Percentiles rank a stretch among this genome's conserved stretches.
Conservation (phyloP, 768 basidiomycete species). For the Leccinum barrowsii region DNA sequence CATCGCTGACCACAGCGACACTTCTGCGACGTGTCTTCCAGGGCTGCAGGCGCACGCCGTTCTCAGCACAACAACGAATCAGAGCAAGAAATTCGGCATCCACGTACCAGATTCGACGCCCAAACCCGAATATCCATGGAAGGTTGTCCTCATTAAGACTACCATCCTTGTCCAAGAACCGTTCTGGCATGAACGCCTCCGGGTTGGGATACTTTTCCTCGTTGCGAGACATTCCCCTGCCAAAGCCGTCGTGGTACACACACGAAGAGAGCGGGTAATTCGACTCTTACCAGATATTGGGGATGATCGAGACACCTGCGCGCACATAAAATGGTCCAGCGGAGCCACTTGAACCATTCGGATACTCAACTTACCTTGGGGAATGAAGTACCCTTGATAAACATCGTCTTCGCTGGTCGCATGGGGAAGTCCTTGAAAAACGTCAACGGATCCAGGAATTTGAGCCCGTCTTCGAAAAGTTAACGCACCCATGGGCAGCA, state of each 20-base stretch:
- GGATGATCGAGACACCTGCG: neutral
- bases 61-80: neutral
- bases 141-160: neutral
- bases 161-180: neutral
- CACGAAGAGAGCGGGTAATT: neutral
- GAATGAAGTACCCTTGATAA: neutral
- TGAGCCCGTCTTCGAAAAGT: neutral
- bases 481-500: neutral
- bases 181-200: neutral
- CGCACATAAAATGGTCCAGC: neutral
- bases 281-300: neutral
- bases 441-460: neutral
- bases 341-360: neutral
- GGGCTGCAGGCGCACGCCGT: neutral
- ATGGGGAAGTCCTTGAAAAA: neutral
- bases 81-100: neutral
- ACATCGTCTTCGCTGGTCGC: neutral
- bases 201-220: neutral
- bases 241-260: neutral
- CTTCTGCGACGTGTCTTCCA: neutral
- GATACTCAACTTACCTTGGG: neutral
- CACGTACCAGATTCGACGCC: neutral
- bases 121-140: neutral
- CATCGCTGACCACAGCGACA: neutral
- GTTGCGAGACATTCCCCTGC: neutral